A percentile compares a stretch with the other conserved stretches of the same genome.
Evolutionary conservation across 768 basidiomycete species (phyloP).

Genomic region (Serpula lacrymans): DNA sequence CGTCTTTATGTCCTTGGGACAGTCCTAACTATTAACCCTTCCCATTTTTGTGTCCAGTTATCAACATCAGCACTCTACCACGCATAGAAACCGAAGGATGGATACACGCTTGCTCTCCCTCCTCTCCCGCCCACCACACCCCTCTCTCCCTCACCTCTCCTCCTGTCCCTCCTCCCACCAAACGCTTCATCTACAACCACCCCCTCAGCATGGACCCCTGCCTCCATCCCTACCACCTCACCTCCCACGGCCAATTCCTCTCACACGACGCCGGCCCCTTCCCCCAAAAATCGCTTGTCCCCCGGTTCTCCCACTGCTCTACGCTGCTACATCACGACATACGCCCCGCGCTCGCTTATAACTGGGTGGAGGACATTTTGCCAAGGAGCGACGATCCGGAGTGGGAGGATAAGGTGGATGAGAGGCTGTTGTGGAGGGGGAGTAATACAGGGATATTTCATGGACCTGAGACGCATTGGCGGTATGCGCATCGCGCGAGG

Average conservation of each 20-base stretch:
- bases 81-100: slow-evolving; percentile 23
- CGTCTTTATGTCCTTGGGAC: background rate
- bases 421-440: slow-evolving; percentile 66
- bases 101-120: slow-evolving; percentile 36
- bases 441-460: slow-evolving; percentile 59
- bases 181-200: slow-evolving; percentile 28
- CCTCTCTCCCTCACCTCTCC: slow-evolving; percentile 25
- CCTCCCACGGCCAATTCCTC: slow-evolving; percentile 47
- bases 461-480: slow-evolving; percentile 38
- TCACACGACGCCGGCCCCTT: slow-evolving; percentile 40
- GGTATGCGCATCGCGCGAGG: slow-evolving; percentile 43
- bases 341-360: slow-evolving; percentile 38
- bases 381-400: slow-evolving; percentile 48
- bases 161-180: slow-evolving; percentile 6
- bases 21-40: background rate
- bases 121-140: slow-evolving; percentile 28
- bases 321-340: slow-evolving; percentile 50
- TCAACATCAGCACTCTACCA: slow-evolving; percentile 1
- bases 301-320: slow-evolving; percentile 47
- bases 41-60: background rate
- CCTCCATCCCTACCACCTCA: slow-evolving; percentile 36
- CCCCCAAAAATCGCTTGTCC: slow-evolving; percentile 36
- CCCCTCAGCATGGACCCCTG: slow-evolving; percentile 36
- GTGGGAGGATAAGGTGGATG: slow-evolving; percentile 63
- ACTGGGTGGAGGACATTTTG: slow-evolving; percentile 43